Conservation (phyloP, 768 basidiomycete genomes). For the Lyophyllum semitale region DNA sequence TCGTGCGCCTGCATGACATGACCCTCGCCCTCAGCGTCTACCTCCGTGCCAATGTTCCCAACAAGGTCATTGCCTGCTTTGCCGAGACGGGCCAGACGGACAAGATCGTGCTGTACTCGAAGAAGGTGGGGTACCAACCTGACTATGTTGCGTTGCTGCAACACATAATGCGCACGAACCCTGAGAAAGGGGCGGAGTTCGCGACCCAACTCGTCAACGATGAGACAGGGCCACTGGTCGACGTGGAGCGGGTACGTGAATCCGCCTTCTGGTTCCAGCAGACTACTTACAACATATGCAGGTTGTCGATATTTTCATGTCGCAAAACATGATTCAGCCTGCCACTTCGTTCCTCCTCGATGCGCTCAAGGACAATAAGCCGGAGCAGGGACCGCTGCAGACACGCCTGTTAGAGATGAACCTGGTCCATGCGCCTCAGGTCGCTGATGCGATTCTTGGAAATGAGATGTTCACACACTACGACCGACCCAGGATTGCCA, state of each 20-base stretch:
- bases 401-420: slow-evolving; percentile 98
- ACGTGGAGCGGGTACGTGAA: slow-evolving; percentile 78
- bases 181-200: slow-evolving; percentile 98
- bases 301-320: slow-evolving; percentile 99
- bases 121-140: slow-evolving; percentile 93
- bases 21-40: slow-evolving; percentile 97
- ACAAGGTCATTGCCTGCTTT: slow-evolving; percentile 99
- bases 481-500: slow-evolving; percentile 94
- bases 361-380: slow-evolving; percentile 97
- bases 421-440: slow-evolving; percentile 94
- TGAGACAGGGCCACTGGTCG: slow-evolving; percentile 88
- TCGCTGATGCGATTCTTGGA: slow-evolving; percentile 97
- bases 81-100: slow-evolving; percentile 98
- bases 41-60: slow-evolving; percentile 94
- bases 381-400: slow-evolving; percentile 94
- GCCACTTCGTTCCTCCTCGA: slow-evolving; percentile 98
- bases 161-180: slow-evolving; percentile 94
- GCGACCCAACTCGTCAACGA: slow-evolving; percentile 94
- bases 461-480: slow-evolving; percentile 99
- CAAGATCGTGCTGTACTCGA: slow-evolving; percentile 96
- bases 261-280: neutral
- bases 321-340: slow-evolving; percentile 98
- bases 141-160: slow-evolving; percentile 93
- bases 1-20: slow-evolving; percentile 94
- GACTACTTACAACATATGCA: slow-evolving; percentile 23